Evolutionary conservation across 768 basidiomycete species (phyloP).

Genomic region (Termitomyces sp.): DNA sequence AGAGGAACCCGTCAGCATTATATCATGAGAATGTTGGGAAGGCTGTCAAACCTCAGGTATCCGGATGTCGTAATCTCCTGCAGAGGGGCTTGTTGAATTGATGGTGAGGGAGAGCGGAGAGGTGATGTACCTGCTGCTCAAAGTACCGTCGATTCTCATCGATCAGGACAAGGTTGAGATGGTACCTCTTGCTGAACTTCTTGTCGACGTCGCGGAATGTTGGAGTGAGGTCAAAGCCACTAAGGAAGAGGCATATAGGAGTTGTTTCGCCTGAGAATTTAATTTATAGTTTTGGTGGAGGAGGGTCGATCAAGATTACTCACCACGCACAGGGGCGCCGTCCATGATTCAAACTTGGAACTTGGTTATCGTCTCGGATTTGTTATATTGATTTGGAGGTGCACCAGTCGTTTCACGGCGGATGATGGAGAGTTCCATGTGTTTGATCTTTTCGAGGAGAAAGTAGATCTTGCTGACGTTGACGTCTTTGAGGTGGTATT

Average conservation of each 20-base stretch:
- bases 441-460: slow-evolving; percentile 98
- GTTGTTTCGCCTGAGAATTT: slow-evolving; percentile 82
- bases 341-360: slow-evolving; percentile 92
- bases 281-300: neutral
- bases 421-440: slow-evolving; percentile 99
- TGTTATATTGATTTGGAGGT: slow-evolving; percentile 99
- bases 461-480: slow-evolving; percentile 99
- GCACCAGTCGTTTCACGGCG: slow-evolving; percentile 95
- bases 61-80: slow-evolving; percentile 20
- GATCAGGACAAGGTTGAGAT: slow-evolving; percentile 94
- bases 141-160: slow-evolving; percentile 99
- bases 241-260: slow-evolving; percentile 95
- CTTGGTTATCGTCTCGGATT: slow-evolving; percentile 98
- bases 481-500: slow-evolving; percentile 98
- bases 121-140: slow-evolving; percentile 77
- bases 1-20: neutral
- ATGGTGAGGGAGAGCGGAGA: neutral
- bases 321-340: slow-evolving; percentile 93
- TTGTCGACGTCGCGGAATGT: slow-evolving; percentile 99
- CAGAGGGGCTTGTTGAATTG: neutral
- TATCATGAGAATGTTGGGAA: neutral
- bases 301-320: slow-evolving; percentile 13
- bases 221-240: slow-evolving; percentile 97
- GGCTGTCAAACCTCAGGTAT: slow-evolving; percentile 19
- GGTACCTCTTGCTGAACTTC: slow-evolving; percentile 96